Evolutionary conservation across 192 early-diverging fungal genomes (phyloP), one percentile per base, ranked within the genome.

Genomic region (Coemansia nantahalensis): DNA sequence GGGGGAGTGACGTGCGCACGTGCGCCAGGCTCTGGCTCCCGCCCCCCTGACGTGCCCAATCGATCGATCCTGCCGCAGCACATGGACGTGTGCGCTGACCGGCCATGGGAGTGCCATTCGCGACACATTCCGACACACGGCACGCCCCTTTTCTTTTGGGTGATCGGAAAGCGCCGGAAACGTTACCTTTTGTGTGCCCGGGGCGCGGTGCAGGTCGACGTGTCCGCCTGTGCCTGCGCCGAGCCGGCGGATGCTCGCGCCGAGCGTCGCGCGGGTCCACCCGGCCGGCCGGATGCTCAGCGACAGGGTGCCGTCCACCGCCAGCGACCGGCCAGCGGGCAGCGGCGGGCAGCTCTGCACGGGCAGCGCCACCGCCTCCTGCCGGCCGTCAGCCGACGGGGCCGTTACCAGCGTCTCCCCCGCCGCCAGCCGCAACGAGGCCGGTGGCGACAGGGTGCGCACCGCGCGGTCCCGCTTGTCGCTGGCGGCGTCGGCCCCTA

Each of bases 181-280:
- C 43, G 15, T 28, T 56, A 56, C 53, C 37, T 56, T 50, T n/a
- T 51, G 19, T 23, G 47, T 56, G n/a, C 40, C 37, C 44, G 37
- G 41, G 19, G 44, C 19, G 18, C 46, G 41, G 21, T 79, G 69
- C 10, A 79, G 51, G 51, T 68, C 59, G 8, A 79, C 77, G 15
- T 17, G 45, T 3, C 77, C 69, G 26, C 77, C 77, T 10, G 77
- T 79, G 16, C 77, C 77, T 12, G 65, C 69, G 12, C 77, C 77
- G 47, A 79, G 45, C 14, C 51, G 43, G 31, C 48, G 51, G 12
- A 68, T 50, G 32, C 64, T 56, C 7, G 32, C 43, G 5, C 77
- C 77, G 45, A 68, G 51, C 30, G 37, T 28, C 22, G 26, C 12
- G 7, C 48, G 42, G n/a, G 69, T 65, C 54, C 65, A 79, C 32